phyloP scores from a whole-genome alignment of 2,329 filamentous ascomycete species.

The Aspergillus fumigatiaffinis region DNA sequence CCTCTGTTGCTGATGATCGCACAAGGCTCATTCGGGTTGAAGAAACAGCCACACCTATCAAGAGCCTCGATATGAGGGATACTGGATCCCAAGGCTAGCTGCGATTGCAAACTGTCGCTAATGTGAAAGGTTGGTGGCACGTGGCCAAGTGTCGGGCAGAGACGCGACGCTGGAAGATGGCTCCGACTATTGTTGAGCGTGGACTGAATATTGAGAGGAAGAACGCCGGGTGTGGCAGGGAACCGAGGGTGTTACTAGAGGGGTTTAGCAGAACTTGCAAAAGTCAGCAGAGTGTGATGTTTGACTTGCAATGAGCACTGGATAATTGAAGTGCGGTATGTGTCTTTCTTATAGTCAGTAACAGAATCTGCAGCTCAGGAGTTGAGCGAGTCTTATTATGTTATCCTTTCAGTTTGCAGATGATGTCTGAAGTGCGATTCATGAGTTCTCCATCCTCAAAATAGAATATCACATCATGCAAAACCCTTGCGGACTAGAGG shows the following conservation, averaged over 20 bases:
- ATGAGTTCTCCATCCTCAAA: neutral
- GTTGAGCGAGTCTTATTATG: neutral
- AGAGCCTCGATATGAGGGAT: too few relatives aligned
- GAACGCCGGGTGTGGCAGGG: constrained; percentile 46
- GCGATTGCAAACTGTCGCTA: constrained; percentile 82
- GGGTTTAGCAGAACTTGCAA: constrained; percentile 62
- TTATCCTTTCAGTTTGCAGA: neutral
- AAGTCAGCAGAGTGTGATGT: constrained; percentile 12
- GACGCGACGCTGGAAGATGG: constrained; percentile 85
- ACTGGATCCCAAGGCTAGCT: constrained; percentile 74
- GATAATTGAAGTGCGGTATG: neutral
- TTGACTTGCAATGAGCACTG: neutral
- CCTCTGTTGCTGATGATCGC: too few relatives aligned
- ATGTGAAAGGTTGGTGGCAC: constrained; percentile 93
- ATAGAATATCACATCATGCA: neutral
- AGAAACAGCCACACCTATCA: too few relatives aligned
- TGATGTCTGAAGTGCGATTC: neutral
- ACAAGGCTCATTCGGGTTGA: too few relatives aligned
- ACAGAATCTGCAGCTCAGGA: neutral
- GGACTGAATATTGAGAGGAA: constrained; percentile 78
- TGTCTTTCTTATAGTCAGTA: neutral
- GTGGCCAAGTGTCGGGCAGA: constrained; percentile 79
- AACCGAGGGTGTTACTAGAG: constrained; percentile 57
- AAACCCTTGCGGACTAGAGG: too few relatives aligned
- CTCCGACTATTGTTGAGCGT: constrained; percentile 69